phyloP scores from a whole-genome alignment of 2,329 filamentous ascomycete species.

The Cercospora sesami region DNA sequence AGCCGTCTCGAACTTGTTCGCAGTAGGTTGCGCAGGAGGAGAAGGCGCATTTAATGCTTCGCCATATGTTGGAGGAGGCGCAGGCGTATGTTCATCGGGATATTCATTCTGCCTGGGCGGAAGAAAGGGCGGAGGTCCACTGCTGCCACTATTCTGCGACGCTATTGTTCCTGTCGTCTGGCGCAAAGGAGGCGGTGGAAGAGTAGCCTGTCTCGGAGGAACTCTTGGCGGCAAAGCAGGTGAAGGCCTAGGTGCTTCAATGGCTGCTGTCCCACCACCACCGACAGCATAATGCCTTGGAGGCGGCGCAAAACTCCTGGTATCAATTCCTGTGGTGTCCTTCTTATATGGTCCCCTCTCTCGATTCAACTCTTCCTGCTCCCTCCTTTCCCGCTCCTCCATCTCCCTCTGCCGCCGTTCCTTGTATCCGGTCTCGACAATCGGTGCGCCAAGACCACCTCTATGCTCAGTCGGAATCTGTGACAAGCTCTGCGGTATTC shows the following conservation, averaged over 20 bases:
- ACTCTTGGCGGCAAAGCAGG: conserved; percentile 30
- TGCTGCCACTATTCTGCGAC: conserved; percentile 2
- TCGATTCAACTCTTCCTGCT: conserved; percentile 40
- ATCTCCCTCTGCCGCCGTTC: conserved; percentile 29
- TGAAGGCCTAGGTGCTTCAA: conserved; percentile 17
- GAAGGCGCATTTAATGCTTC: conserved; percentile 36
- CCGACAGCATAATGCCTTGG: conserved; percentile 47
- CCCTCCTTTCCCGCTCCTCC: conserved; percentile 37
- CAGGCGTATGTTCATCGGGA: conserved; percentile 46
- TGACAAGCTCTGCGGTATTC: conserved; percentile 9
- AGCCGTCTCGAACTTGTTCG: conserved; percentile 13
- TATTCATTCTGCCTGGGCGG: conserved; percentile 66
- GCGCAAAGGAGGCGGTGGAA: conserved; percentile 10
- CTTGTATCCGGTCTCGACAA: conserved; percentile 39
- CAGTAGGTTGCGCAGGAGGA: conserved; percentile 9
- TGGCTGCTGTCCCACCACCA: conserved; percentile 19
- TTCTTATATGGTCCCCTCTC: conserved; percentile 63
- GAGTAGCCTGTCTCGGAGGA: conserved; percentile 31
- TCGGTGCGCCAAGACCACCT: conserved; percentile 46
- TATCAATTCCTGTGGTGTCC: conserved; percentile 70
- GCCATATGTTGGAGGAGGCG: conserved; percentile 53
- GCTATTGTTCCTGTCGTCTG: conserved; percentile 10
- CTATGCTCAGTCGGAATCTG: conserved; percentile 7
- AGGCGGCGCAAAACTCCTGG: conserved; percentile 68
- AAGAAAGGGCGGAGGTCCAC: conserved; percentile 61